These are phyloP conservation scores for Epichloe sp. DNA, from an alignment of 2,329 filamentous ascomycete genomes.

Conservation along the genomic window DNA sequence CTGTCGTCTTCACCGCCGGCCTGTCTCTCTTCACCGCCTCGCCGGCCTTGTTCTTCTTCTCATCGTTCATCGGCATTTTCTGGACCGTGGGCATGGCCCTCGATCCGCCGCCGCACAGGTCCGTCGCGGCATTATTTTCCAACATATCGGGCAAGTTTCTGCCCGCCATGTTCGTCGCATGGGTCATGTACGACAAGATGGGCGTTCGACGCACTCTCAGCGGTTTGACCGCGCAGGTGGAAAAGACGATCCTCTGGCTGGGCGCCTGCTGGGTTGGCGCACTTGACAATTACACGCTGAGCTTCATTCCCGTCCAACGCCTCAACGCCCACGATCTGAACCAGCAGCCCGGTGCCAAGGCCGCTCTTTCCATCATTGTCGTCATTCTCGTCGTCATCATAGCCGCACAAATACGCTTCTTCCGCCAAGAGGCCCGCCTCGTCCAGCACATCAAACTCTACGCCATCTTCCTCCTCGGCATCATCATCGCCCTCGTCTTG, in stretches of 20 bases:
- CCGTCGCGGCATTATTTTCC: conserved; percentile 61
- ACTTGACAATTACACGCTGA: conserved; percentile 89
- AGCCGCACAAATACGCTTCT: conserved; percentile 67
- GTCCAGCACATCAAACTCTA: conserved; percentile 69
- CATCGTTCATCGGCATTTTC: conserved; percentile 69
- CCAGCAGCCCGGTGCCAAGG: conserved; percentile 77
- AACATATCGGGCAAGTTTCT: conserved; percentile 69
- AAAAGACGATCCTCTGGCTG: conserved; percentile 83
- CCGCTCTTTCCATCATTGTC: conserved; percentile 69
- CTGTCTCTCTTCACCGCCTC: conserved; percentile 74
- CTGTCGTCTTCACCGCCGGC: conserved; percentile 62
- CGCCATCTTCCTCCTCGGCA: conserved; percentile 47
- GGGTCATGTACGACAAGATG: conserved; percentile 79
- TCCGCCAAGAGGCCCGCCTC: conserved; percentile 74
- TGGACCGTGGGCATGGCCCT: conserved; percentile 83
- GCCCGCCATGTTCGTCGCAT: conserved; percentile 75
- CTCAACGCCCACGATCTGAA: conserved; percentile 82
- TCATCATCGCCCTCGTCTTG: conserved; percentile 57
- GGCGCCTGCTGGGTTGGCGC: conserved; percentile 84
- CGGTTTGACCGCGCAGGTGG: conserved; percentile 68
- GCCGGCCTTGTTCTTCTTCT: conserved; percentile 72
- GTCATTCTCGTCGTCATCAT: conserved; percentile 55
- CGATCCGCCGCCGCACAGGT: conserved; percentile 60
- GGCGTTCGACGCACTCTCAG: conserved; percentile 56
- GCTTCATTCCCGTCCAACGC: conserved; percentile 83